Evolutionary conservation across 2,329 filamentous ascomycete species (phyloP).

Genomic region (Ilyonectria robusta): DNA sequence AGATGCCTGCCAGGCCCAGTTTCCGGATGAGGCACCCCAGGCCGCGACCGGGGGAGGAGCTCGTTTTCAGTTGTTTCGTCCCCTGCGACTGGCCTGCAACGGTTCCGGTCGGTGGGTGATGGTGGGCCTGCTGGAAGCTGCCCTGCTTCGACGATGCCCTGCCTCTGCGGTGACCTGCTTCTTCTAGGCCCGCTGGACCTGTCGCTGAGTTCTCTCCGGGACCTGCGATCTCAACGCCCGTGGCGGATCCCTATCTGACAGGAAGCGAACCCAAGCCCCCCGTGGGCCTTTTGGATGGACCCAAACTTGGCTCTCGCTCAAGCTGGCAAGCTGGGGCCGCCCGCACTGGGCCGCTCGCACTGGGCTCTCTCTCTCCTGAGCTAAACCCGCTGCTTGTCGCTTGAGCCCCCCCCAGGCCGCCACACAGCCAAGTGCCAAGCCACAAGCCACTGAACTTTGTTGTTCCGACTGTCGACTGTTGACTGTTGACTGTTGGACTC

Average conservation of each 20-base stretch:
- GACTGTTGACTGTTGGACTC: background rate
- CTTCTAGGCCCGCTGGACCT: slow-evolving; percentile 7
- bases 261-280: slow-evolving; percentile 25
- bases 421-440: slow-evolving; percentile 11
- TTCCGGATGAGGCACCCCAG: background rate
- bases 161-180: slow-evolving; percentile 5
- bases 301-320: slow-evolving; percentile 14
- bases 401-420: background rate
- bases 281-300: slow-evolving; percentile 18
- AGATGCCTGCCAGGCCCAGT: slow-evolving; percentile 23
- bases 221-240: slow-evolving; percentile 39
- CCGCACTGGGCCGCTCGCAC: slow-evolving; percentile 16
- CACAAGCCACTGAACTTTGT: slow-evolving; percentile 11
- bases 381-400: slow-evolving; percentile 1
- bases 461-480: background rate
- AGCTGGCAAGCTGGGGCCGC: background rate
- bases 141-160: background rate
- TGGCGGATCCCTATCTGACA: slow-evolving; percentile 39
- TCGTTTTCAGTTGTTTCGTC: slow-evolving; percentile 2
- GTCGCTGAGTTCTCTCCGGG: slow-evolving; percentile 10
- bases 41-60: slow-evolving; percentile 7
- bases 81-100: background rate
- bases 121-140: background rate
- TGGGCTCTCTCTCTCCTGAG: slow-evolving; percentile 18
- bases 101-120: background rate